Base-by-base conservation (phyloP, 495 filamentous ascomycete genomes). In the Lasiosphaeria ovina region DNA sequence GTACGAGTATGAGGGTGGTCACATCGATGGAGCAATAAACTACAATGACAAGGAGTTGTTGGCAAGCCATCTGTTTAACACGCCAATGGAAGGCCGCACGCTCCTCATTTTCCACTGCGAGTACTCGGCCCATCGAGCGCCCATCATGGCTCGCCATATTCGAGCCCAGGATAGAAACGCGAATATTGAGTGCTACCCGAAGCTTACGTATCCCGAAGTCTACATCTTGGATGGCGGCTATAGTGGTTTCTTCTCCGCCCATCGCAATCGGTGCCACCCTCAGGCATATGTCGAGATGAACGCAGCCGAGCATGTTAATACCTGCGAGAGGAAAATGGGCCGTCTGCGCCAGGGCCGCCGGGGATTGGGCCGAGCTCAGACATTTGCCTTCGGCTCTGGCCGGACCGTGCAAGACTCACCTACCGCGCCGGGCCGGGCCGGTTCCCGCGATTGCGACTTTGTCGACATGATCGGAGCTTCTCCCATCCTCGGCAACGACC, bases 221-320 rank as follows among this genome's bases (percentile, higher is more conserved):
- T 99, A 98, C 74, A 94, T 99, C 66, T 81, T 99, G 33, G 92
- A 98, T 48, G 95, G 95, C 48, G 95, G 95, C 24, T 99, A 99
- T 74, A 96, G 90, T 70, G 81, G 86, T 1, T 99, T 99, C 79
- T 99, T 92, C 75, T 71, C 81, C 12, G 77, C 89, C 55, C 84
- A 96, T 70, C 85, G 86, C 48, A 73, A 81, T 10, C 85, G 91
- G 48, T 99, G 95, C 77, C 91, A 85, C 58, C 94, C 94, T 8
- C 93, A 96, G 68, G 89, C 92, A 62, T 99, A 99, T 66, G 90
- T 98, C 34, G 90, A 93, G 73, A 99, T 99, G 95, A 87, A 83
- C 55, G 89, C 87, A 62, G 87, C 92, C 64, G 89, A 92, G 71
- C 93, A 98, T 72, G 87, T 89, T 61, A 85, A 87, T 62, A 92